Percentiles rank a stretch among this genome's conserved stretches.
These are phyloP conservation scores for Solanum sitiens DNA, from an alignment of 257 asterid genomes.

Conservation along the genomic window DNA sequence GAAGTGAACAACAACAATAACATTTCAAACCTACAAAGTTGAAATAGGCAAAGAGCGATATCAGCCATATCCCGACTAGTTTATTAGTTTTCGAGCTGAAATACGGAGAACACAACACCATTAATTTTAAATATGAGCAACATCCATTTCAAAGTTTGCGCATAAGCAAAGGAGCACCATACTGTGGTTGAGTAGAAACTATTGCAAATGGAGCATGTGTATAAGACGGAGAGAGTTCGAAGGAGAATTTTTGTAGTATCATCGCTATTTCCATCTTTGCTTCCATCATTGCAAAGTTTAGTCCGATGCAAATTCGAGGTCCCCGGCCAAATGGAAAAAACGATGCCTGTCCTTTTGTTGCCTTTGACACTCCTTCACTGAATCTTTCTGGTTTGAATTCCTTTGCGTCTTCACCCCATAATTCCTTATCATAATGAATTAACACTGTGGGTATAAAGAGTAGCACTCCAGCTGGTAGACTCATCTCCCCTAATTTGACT, in stretches of 20 bases:
- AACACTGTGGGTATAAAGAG: slow-evolving; percentile 9
- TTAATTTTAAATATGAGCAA: too few relatives aligned
- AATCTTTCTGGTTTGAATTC: slow-evolving; percentile 28
- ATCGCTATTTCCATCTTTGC: slow-evolving; percentile 23
- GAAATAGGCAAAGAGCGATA: too few relatives aligned
- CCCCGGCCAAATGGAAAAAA: slow-evolving; percentile 30
- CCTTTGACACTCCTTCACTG: slow-evolving; percentile 15
- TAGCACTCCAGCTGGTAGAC: slow-evolving; percentile 8
- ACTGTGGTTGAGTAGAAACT: slow-evolving; percentile 19
- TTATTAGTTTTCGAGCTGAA: too few relatives aligned
- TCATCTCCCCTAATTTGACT: slow-evolving; percentile 6
- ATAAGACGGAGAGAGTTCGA: slow-evolving; percentile 22
- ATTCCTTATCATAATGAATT: slow-evolving; percentile 10
- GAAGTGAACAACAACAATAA: background rate
- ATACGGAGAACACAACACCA: background rate
- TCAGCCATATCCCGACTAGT: too few relatives aligned
- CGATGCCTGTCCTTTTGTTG: slow-evolving; percentile 6
- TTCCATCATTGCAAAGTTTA: slow-evolving; percentile 22
- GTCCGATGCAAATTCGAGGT: slow-evolving; percentile 28
- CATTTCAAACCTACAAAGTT: too few relatives aligned
- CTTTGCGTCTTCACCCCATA: slow-evolving; percentile 28
- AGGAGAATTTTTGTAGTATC: slow-evolving; percentile 17
- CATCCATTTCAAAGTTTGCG: slow-evolving; percentile 1
- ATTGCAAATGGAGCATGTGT: slow-evolving; percentile 19
- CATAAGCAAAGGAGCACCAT: slow-evolving; percentile 19